phyloP scores from a whole-genome alignment of 192 early-diverging fungal genomes.

The Helicostylum pulchrum region DNA sequence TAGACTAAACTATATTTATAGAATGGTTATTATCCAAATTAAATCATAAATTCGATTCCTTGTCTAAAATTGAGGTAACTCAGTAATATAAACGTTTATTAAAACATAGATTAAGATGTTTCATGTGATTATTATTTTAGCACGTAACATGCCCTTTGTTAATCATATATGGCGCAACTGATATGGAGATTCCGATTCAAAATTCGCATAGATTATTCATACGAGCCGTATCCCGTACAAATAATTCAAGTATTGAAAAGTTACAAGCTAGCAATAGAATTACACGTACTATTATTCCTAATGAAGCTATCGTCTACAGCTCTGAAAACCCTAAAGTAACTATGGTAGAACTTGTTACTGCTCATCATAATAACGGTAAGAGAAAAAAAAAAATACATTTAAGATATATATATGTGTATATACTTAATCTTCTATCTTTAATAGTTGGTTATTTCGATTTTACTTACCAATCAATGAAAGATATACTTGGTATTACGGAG shows the following conservation, averaged over 20 bases:
- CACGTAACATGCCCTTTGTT: slow-evolving; percentile 27
- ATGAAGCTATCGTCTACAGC: slow-evolving; percentile 27
- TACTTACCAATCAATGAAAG: slow-evolving; percentile 24
- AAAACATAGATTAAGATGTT: too few relatives aligned
- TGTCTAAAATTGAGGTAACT: slow-evolving; percentile 35
- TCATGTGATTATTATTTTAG: slow-evolving; percentile 13
- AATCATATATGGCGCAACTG: slow-evolving; percentile 26
- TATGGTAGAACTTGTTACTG: slow-evolving; percentile 21
- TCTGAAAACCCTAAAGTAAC: neutral
- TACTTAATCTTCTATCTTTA: neutral
- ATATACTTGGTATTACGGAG: slow-evolving; percentile 3
- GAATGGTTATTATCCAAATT: slow-evolving; percentile 28
- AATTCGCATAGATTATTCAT: slow-evolving; percentile 34
- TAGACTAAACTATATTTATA: slow-evolving; percentile 2
- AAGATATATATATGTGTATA: too few relatives aligned
- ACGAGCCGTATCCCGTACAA: slow-evolving; percentile 18
- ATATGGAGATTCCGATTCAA: slow-evolving; percentile 34
- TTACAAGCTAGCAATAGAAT: slow-evolving; percentile 5
- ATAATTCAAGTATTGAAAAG: neutral
- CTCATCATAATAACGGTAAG: slow-evolving; percentile 39
- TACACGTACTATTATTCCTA: slow-evolving; percentile 6
- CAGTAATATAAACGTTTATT: neutral
- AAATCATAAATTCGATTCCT: slow-evolving; percentile 31
- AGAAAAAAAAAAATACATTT: neutral
- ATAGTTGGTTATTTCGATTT: slow-evolving; percentile 38